phyloP scores from a whole-genome alignment of 768 basidiomycete species.

The Leccinum uliginosum region DNA sequence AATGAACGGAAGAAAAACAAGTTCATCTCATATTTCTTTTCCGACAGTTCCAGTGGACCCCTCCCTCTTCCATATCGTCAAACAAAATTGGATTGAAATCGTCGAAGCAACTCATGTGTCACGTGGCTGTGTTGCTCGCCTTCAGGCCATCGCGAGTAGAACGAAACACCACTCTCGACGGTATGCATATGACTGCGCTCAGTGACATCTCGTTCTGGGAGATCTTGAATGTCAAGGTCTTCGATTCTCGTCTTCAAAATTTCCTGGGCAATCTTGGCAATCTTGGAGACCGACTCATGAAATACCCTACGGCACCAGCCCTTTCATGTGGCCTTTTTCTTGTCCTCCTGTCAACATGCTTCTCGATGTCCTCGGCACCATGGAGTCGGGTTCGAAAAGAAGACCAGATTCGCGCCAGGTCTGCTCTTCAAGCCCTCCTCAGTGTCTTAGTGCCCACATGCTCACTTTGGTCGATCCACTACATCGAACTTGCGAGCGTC shows the following conservation, averaged over 20 bases:
- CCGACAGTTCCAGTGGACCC: no score
- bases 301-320: background rate
- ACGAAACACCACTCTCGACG: background rate
- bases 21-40: background rate
- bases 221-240: background rate
- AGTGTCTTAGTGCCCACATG: slow-evolving; percentile 40
- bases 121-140: background rate
- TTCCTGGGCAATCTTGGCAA: background rate
- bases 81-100: background rate
- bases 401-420: slow-evolving; percentile 13
- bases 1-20: background rate
- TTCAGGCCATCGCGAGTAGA: no score
- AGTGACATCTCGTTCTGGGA: slow-evolving; percentile 2
- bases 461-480: slow-evolving; percentile 41
- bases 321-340: slow-evolving; percentile 8
- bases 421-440: slow-evolving; percentile 35
- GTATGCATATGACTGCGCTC: slow-evolving; percentile 5
- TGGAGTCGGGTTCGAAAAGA: background rate
- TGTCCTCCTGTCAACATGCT: slow-evolving; percentile 4
- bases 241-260: background rate
- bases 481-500: slow-evolving; percentile 29
- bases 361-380: slow-evolving; percentile 6
- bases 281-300: background rate
- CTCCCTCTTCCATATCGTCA: background rate
- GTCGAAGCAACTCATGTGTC: background rate